Conservation (phyloP, 2,329 filamentous ascomycete genomes). For the Xylaria sp. region DNA sequence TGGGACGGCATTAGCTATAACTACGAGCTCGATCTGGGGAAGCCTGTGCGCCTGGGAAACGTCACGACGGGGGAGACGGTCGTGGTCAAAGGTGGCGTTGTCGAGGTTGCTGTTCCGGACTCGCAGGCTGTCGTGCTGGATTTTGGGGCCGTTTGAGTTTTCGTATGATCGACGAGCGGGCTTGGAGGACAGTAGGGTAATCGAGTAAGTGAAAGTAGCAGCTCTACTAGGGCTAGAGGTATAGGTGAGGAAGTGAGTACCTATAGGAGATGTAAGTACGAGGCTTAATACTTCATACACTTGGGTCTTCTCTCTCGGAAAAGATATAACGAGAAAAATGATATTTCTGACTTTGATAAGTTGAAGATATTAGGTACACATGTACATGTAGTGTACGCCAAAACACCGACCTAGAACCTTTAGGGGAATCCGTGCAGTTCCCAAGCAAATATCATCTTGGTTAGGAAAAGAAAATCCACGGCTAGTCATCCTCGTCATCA, state of each 20-base stretch:
- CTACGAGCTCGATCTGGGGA: slow-evolving; percentile 65
- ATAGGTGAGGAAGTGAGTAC: neutral
- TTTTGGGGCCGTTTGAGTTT: slow-evolving; percentile 40
- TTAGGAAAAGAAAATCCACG: neutral
- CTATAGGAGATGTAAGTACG: neutral
- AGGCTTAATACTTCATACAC: neutral
- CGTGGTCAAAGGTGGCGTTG: slow-evolving; percentile 51
- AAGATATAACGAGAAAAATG: slow-evolving; percentile 1
- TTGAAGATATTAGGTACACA: slow-evolving; percentile 26
- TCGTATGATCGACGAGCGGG: neutral
- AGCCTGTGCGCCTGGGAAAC: slow-evolving; percentile 65
- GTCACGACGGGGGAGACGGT: slow-evolving; percentile 63
- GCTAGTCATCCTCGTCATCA: slow-evolving; percentile 21
- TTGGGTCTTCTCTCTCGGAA: neutral
- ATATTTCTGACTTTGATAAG: slow-evolving; percentile 15
- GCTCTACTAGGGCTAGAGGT: neutral
- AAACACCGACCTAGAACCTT: slow-evolving; percentile 29
- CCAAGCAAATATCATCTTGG: slow-evolving; percentile 8
- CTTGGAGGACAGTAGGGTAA: neutral
- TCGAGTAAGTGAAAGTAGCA: neutral
- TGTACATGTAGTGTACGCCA: slow-evolving; percentile 26
- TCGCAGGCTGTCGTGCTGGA: slow-evolving; percentile 56
- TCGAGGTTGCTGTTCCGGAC: slow-evolving; percentile 55
- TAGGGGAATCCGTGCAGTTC: slow-evolving; percentile 19
- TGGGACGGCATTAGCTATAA: slow-evolving; percentile 73